Evolutionary conservation across 2,329 filamentous ascomycete genomes (phyloP).

Genomic region (Xylariaceae sp.): DNA sequence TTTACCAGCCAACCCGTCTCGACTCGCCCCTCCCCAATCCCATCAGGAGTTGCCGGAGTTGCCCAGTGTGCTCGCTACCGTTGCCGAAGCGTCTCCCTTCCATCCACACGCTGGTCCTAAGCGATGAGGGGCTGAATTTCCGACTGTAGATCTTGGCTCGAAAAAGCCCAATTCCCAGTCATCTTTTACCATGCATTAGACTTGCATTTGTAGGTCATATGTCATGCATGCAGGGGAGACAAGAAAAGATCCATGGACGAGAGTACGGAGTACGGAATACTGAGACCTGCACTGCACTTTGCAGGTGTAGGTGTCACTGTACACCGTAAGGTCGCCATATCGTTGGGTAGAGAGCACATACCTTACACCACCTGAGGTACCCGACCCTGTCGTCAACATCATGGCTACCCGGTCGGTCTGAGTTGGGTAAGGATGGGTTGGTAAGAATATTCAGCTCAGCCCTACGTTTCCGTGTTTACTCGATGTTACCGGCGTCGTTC

Average conservation of each 20-base stretch:
- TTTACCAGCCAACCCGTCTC: no score
- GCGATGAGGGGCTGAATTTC: conserved; percentile 10
- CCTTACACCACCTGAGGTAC: neutral
- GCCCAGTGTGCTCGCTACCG: no score
- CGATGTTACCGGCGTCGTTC: neutral
- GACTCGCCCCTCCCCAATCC: no score
- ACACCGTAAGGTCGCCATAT: neutral
- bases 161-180: conserved; percentile 16
- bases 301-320: neutral
- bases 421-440: neutral
- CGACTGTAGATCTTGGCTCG: conserved; percentile 12
- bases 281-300: neutral
- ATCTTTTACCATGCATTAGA: conserved; percentile 15
- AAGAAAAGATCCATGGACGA: conserved; percentile 16
- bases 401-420: neutral
- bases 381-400: neutral
- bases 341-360: neutral
- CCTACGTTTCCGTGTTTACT: neutral
- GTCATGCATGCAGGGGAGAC: conserved; percentile 18
- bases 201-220: conserved; percentile 16
- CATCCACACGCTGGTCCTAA: conserved; percentile 5
- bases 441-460: neutral
- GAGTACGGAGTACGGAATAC: neutral
- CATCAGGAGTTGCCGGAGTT: no score
- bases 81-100: neutral